phyloP scores from a whole-genome alignment of 2,329 filamentous ascomycete genomes.

The Pseudogymnoascus sp. region DNA sequence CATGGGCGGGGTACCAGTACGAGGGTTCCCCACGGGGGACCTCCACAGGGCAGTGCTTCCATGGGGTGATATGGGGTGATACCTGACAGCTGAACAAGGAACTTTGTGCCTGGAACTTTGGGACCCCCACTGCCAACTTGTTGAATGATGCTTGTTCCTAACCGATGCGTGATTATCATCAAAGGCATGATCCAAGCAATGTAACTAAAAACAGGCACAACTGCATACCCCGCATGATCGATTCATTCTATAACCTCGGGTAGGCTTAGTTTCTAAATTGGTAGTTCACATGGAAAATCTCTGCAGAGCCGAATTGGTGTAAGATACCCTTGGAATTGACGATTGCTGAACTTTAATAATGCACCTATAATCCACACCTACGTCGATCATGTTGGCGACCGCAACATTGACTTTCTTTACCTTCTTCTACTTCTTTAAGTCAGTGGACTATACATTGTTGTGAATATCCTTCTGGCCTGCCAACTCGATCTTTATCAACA shows the following conservation, averaged over 20 bases:
- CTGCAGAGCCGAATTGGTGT: background rate
- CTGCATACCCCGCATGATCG: background rate
- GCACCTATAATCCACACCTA: background rate
- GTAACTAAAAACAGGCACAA: background rate
- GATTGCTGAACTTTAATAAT: background rate
- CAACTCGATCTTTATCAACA: background rate
- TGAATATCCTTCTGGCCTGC: background rate
- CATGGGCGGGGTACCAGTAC: background rate
- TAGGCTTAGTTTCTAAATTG: background rate
- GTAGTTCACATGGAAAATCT: background rate
- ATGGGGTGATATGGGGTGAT: background rate
- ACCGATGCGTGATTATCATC: background rate
- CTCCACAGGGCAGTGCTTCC: background rate
- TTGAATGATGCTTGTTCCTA: background rate
- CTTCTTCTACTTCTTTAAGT: background rate
- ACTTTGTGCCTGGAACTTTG: background rate
- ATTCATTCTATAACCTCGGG: background rate
- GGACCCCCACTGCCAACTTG: background rate
- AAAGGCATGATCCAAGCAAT: background rate
- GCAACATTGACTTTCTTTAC: background rate
- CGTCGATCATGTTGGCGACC: constrained; percentile 4
- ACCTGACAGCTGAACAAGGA: background rate
- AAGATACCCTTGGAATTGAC: background rate
- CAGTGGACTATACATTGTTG: background rate
- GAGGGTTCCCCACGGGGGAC: background rate